These are phyloP conservation scores for Omphalotus olearius DNA, from an alignment of 1,284 basidiomycete genomes.

Conservation along the genomic window DNA sequence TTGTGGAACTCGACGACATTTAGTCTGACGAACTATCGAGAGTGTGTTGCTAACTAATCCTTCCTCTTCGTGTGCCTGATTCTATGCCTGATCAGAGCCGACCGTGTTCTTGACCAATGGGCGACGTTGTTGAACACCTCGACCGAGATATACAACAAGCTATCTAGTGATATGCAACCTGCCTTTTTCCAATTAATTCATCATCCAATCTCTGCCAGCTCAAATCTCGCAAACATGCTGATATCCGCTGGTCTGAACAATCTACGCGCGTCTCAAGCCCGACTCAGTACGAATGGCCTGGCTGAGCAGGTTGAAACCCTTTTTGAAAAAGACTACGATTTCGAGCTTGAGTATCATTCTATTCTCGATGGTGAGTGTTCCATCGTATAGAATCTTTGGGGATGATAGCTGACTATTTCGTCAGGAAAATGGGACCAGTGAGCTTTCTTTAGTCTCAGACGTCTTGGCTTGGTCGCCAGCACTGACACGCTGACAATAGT, in stretches of 20 bases:
- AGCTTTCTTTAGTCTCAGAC: slow-evolving; percentile 23
- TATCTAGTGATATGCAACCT: slow-evolving; percentile 42
- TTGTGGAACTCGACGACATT: slow-evolving; percentile 59
- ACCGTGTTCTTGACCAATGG: slow-evolving; percentile 50
- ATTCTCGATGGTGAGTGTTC: slow-evolving; percentile 46
- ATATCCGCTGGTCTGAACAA: slow-evolving; percentile 59
- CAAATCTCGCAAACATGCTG: slow-evolving; percentile 53
- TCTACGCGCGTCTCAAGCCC: slow-evolving; percentile 58
- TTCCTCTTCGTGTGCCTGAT: slow-evolving; percentile 2
- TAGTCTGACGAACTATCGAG: slow-evolving; percentile 61
- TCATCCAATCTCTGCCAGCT: slow-evolving; percentile 56
- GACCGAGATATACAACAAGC: slow-evolving; percentile 48
- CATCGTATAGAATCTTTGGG: not conserved
- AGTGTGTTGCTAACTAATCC: slow-evolving; percentile 38
- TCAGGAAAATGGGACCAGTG: slow-evolving; percentile 59
- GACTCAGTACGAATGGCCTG: slow-evolving; percentile 54
- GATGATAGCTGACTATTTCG: not conserved
- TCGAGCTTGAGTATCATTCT: slow-evolving; percentile 55
- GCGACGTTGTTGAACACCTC: slow-evolving; percentile 43
- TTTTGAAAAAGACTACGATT: slow-evolving; percentile 55
- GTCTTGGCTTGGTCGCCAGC: not conserved
- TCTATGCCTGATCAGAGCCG: slow-evolving; percentile 30
- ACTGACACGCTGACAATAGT: slow-evolving; percentile 24
- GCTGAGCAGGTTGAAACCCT: slow-evolving; percentile 51
- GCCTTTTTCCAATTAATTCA: slow-evolving; percentile 69